These are phyloP conservation scores for Pseudognaphalium luteoalbum DNA, from an alignment of 129 eudicot genomes.

Conservation along the genomic window DNA sequence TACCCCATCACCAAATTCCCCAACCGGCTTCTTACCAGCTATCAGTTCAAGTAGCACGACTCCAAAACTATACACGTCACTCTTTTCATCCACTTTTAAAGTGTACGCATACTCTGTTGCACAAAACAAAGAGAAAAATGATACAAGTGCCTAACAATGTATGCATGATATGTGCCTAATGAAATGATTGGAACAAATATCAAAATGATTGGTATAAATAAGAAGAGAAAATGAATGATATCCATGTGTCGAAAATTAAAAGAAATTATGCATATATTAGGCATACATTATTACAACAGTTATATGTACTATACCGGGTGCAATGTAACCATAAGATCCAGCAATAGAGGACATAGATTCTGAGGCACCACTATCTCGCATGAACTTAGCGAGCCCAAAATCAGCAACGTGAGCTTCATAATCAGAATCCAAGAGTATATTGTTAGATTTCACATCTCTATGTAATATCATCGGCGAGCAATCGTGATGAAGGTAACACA, in stretches of 20 bases:
- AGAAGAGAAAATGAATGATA: no score
- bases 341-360: conserved; percentile 95
- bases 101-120: conserved; percentile 92
- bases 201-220: no score
- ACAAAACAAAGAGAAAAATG: neutral
- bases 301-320: conserved; percentile 63
- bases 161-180: neutral
- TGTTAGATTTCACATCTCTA: conserved; percentile 85
- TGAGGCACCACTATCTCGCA: conserved; percentile 61
- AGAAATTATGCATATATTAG: no score
- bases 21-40: conserved; percentile 85
- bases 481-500: conserved; percentile 92
- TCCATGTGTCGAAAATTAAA: no score
- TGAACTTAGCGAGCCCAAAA: conserved; percentile 92
- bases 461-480: conserved; percentile 85
- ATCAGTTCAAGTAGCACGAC: conserved; percentile 85
- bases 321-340: conserved; percentile 94
- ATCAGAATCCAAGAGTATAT: conserved; percentile 76
- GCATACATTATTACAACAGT: neutral
- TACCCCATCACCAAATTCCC: conserved; percentile 92
- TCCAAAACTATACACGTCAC: conserved; percentile 92
- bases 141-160: neutral
- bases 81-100: conserved; percentile 81
- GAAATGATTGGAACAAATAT: no score
- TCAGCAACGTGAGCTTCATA: conserved; percentile 98